Conservation (phyloP, 2,329 filamentous ascomycete species). For the Cladophialophora carrionii region DNA sequence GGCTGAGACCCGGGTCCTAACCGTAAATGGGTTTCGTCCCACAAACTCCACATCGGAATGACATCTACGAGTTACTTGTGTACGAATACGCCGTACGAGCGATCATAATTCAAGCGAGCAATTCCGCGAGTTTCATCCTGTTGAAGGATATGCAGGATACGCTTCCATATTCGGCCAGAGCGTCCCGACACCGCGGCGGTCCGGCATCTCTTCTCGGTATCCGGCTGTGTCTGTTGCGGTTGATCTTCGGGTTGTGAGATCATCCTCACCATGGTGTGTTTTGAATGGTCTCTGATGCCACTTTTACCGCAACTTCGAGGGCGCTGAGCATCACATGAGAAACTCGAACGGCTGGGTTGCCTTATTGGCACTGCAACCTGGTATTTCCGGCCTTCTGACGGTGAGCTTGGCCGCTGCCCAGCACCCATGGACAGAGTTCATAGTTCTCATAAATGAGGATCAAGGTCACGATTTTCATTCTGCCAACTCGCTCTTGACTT, state of each 20-base stretch:
- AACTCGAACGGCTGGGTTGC: neutral
- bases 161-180: slow-evolving; percentile 2
- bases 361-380: neutral
- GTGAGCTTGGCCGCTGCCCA: neutral
- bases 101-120: slow-evolving; percentile 1
- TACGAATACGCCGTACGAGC: no score
- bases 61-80: no score
- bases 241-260: slow-evolving; percentile 19
- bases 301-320: slow-evolving; percentile 4
- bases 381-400: neutral
- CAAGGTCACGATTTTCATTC: neutral
- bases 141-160: neutral
- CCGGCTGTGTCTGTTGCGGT: neutral
- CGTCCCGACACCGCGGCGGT: neutral
- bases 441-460: neutral
- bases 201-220: slow-evolving; percentile 12
- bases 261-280: neutral
- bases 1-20: neutral
- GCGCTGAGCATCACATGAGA: neutral
- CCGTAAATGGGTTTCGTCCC: neutral
- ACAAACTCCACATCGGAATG: neutral
- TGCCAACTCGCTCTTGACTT: neutral
- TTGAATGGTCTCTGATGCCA: neutral
- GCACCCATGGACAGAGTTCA: neutral
- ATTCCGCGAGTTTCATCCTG: neutral